Evolutionary conservation across 2,329 filamentous ascomycete genomes (phyloP).

Genomic region (Sporothrix globosa): DNA sequence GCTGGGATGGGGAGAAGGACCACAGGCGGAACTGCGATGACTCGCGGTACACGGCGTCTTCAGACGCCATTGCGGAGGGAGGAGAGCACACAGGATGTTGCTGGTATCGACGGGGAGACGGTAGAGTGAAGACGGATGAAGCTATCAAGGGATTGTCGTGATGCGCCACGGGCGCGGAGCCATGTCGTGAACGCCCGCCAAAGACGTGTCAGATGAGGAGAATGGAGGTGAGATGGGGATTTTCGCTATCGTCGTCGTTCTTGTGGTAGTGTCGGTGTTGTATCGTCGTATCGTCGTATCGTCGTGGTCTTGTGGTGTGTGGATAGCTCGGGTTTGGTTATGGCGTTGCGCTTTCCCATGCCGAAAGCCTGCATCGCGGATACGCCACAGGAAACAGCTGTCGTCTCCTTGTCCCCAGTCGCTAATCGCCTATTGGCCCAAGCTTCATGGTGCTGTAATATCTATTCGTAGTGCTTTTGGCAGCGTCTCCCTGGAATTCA

Average conservation of each 20-base stretch:
- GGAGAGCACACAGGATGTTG: neutral
- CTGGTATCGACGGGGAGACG: neutral
- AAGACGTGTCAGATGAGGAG: neutral
- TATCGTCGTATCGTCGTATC: neutral
- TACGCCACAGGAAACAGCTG: constrained; percentile 7
- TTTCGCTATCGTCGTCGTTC: neutral
- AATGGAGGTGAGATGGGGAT: neutral
- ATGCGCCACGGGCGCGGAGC: constrained; percentile 26
- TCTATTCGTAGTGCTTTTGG: neutral
- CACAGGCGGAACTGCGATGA: constrained; percentile 91
- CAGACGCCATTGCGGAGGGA: constrained; percentile 63
- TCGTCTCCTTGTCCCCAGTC: neutral
- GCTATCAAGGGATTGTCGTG: constrained; percentile 2
- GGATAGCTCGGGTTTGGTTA: neutral
- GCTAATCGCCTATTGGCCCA: constrained; percentile 19
- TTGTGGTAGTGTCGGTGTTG: neutral
- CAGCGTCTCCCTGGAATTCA: neutral
- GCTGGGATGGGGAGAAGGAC: constrained; percentile 79
- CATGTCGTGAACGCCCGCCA: neutral
- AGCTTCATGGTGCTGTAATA: constrained; percentile 20
- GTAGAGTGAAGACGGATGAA: neutral
- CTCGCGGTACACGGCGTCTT: constrained; percentile 87
- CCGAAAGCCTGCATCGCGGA: neutral
- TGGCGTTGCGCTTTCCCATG: neutral
- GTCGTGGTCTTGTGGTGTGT: neutral